Evolutionary conservation across 805 yeast species (phyloP), one percentile per base, ranked within the genome.

Genomic region (Candida nonsorbophila): DNA sequence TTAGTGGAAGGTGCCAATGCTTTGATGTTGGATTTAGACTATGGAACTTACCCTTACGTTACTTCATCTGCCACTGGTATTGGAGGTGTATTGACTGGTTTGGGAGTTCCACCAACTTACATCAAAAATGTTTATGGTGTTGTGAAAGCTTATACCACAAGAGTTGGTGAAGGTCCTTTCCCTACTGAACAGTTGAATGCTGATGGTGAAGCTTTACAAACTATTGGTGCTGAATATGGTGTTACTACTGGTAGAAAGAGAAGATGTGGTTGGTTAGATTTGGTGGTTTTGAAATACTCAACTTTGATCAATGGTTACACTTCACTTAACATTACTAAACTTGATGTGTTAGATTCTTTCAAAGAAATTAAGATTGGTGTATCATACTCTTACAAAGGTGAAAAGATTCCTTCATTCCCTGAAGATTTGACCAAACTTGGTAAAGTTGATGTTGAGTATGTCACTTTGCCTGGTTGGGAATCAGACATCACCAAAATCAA

Each of bases 131-230:
- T 87, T 25, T 86, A 81, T 55, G 98, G 98, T 61, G 98, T 92
- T 15, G 97, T 90, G 26, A 92, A 92, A 69, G 97, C 97, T 23
- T 92, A 92, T 65, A 92, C 98, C 25, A 92, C 98, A 20, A 79
- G 98, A 63, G 98, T 92, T 32, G 98, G 98, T 49, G 97, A 88
- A 55, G 98, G 98, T 42, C 98, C 98, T 18, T 92, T 92, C 83
- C 97, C 98, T 38, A 81, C 97, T 33, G 98, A 92, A 64, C 97
- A 88, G 58, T 73, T 88, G 54, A 87, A 90, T 58, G 78, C 65
- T 20, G 76, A 67, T 27, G 98, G 98, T 51, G 94, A 84, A 49
- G 75, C 77, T 42, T 70, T 92, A 53, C 98, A 92, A 60, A 62
- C 70, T 24, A 84, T 92, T 40, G 98, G 98, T 50, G 95, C 88